Base-by-base conservation (phyloP, 129 eudicot species). In the Helichrysum umbraculigerum region DNA sequence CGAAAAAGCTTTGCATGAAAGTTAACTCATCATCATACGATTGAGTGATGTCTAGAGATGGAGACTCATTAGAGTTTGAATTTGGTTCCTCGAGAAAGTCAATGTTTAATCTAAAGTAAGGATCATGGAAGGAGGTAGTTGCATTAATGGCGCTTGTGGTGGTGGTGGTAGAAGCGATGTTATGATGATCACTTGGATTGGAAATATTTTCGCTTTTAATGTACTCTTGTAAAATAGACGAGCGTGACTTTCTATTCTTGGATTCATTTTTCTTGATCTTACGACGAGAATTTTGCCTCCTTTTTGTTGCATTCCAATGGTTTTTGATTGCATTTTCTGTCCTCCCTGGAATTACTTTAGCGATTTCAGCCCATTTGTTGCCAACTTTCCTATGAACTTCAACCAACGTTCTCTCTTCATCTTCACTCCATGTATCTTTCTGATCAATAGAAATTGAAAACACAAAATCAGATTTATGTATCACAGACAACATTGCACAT, bases 321-420 rank as follows among this genome's bases (percentile, higher is more conserved):
- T 90, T 90, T 81, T 90, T 90, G 8, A 90, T 88, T 15, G 96
- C 82, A 16, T 90, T 90, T 68, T 90, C 96, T 1, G 89, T 88
- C 68, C 96, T 86, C 15, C 96, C 93, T 0, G 96, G 96, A 25
- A 90, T 86, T 73, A 80, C 17, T 33, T 84, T 84, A 2, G 93
- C 96, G 5, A 90, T 90, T 81, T 88, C 89, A 20, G 93, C 91
- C 96, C 96, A 90, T 86, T 78, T 84, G 81, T 90, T 90, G 12
- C 96, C 93, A 2, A 84, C 71, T 28, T 73, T 61, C 19, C 35
- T 65, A 74, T 90, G 93, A 69, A 87, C 86, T 60, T 88, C 88
- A 22, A 90, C 84, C 76, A 90, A 64, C 81, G 82, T 61, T 64
- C 73, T 84, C 81, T 91, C 97, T 77, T 91, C 97, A 68, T 91